Evolutionary conservation across 257 asterid species (phyloP).

Genomic region (Solanum stenotomum): DNA sequence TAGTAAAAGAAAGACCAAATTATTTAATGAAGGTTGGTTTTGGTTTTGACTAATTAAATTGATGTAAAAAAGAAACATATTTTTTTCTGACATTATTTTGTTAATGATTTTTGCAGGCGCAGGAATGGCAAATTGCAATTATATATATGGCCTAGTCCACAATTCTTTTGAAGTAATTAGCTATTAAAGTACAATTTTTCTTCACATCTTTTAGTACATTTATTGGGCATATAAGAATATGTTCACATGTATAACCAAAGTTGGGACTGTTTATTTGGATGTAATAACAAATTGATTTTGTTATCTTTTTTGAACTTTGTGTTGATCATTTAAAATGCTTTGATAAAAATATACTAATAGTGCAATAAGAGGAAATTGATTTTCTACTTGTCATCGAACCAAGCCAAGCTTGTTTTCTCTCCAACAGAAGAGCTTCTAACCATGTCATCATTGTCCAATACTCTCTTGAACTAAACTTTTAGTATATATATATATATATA

Average conservation of each 20-base stretch:
- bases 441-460: too few species aligned
- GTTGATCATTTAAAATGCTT: background rate
- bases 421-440: too few species aligned
- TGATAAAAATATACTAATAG: background rate
- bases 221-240: background rate
- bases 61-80: background rate
- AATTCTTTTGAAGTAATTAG: background rate
- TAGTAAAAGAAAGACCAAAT: constrained; percentile 1
- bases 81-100: background rate
- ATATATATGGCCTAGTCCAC: background rate
- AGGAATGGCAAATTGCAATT: background rate
- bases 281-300: background rate
- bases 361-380: too few species aligned
- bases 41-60: background rate
- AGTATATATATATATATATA: too few species aligned
- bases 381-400: too few species aligned
- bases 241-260: background rate
- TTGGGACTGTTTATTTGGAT: background rate
- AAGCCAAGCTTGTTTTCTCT: too few species aligned
- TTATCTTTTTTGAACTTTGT: background rate
- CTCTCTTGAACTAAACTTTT: too few species aligned
- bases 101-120: background rate
- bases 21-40: background rate
- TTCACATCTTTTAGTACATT: background rate
- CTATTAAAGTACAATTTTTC: background rate